A percentile compares a stretch with the other conserved stretches of the same genome.
Evolutionary conservation across 2,329 filamentous ascomycete species (phyloP).

Genomic region (Apiospora koreana): DNA sequence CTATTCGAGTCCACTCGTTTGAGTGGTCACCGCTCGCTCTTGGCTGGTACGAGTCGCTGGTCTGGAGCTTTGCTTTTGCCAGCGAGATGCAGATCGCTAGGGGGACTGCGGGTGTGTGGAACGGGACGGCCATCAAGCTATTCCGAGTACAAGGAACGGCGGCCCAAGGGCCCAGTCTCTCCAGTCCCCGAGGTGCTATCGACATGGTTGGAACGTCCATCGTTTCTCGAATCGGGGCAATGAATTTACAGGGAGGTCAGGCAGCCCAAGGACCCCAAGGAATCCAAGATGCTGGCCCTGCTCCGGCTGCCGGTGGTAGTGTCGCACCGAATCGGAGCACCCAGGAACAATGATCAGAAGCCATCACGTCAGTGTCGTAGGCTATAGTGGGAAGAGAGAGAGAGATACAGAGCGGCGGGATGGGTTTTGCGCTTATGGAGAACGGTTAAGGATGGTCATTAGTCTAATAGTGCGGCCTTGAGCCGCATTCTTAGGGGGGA

Average conservation of each 20-base stretch:
- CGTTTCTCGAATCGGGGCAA: constrained; percentile 80
- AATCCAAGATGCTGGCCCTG: background rate
- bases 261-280: background rate
- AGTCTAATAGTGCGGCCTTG: background rate
- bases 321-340: background rate
- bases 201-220: constrained; percentile 92
- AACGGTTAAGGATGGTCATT: background rate
- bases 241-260: constrained; percentile 63
- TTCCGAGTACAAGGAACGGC: constrained; percentile 89
- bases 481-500: background rate
- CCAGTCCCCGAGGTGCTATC: constrained; percentile 85
- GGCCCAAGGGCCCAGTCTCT: constrained; percentile 75
- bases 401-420: background rate
- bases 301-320: background rate
- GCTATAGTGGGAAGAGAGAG: background rate
- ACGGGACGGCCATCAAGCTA: constrained; percentile 81
- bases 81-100: constrained; percentile 86
- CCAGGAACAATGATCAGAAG: background rate
- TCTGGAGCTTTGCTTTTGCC: constrained; percentile 93
- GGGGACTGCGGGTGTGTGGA: constrained; percentile 92
- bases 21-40: constrained; percentile 90
- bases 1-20: constrained; percentile 81
- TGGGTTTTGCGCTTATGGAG: background rate
- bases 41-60: constrained; percentile 92
- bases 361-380: background rate